phyloP scores from a whole-genome alignment of 2,329 filamentous ascomycete genomes.

The Penicillium verrucosum region DNA sequence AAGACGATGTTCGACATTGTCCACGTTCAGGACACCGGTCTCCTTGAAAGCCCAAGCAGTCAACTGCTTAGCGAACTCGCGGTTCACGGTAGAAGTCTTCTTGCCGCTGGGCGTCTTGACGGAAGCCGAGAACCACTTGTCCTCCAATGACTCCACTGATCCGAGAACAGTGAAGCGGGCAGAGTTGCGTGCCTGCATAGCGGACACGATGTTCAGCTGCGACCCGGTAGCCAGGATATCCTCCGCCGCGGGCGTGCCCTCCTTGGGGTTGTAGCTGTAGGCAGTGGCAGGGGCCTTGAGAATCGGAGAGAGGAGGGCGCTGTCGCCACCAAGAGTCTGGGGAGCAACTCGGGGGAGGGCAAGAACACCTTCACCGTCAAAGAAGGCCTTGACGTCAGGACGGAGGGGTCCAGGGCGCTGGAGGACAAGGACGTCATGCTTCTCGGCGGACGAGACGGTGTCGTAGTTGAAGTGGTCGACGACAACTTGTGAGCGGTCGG shows the following conservation, averaged over 20 bases:
- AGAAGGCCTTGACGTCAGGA: conserved; percentile 71
- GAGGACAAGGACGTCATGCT: conserved; percentile 84
- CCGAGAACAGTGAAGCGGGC: conserved; percentile 84
- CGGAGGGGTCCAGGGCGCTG: conserved; percentile 64
- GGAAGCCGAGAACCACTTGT: conserved; percentile 82
- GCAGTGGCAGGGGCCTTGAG: conserved; percentile 78
- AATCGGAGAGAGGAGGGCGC: conserved; percentile 74
- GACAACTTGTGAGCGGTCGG: conserved; percentile 78
- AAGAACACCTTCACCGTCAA: conserved; percentile 65
- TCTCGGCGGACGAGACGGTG: conserved; percentile 67
- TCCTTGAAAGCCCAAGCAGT: conserved; percentile 98
- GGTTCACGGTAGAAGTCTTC: conserved; percentile 67
- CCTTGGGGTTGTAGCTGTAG: conserved; percentile 92
- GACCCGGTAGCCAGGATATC: conserved; percentile 80
- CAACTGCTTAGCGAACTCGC: conserved; percentile 78
- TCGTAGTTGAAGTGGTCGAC: conserved; percentile 98
- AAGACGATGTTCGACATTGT: conserved; percentile 73
- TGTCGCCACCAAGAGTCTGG: conserved; percentile 72
- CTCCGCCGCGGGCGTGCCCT: conserved; percentile 68
- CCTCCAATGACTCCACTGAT: conserved; percentile 79
- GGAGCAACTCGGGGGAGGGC: conserved; percentile 80
- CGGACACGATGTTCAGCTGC: conserved; percentile 81
- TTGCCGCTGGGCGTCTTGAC: conserved; percentile 60
- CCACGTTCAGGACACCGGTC: conserved; percentile 81
- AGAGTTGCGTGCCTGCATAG: conserved; percentile 88